Conservation (phyloP, 495 filamentous ascomycete genomes). For the Podospora pseudopauciseta region DNA sequence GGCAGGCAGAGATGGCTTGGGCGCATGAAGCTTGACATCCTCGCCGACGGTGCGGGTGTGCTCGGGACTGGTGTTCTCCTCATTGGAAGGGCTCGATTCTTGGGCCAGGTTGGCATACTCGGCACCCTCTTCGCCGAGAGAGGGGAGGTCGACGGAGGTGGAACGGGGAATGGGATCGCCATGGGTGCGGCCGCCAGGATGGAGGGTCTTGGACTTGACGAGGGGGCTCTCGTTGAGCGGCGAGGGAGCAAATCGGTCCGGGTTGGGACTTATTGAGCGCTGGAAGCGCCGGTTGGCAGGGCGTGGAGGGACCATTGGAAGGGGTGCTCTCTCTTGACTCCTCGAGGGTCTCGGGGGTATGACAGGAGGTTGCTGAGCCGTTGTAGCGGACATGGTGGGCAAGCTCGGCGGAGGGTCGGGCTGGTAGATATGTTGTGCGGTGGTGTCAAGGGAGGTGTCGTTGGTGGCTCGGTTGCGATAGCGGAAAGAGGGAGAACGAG, state of each 20-base stretch:
- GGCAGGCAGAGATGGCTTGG: slow-evolving; percentile 78
- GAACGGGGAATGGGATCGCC: slow-evolving; percentile 57
- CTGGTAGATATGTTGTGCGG: slow-evolving; percentile 1
- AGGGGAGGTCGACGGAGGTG: slow-evolving; percentile 75
- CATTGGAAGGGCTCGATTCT: slow-evolving; percentile 35
- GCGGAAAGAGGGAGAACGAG: neutral
- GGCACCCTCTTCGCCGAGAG: slow-evolving; percentile 81
- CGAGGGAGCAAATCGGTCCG: slow-evolving; percentile 76
- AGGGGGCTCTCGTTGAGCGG: slow-evolving; percentile 67
- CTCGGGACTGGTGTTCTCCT: slow-evolving; percentile 46
- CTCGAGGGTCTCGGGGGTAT: slow-evolving; percentile 64
- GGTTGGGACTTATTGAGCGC: slow-evolving; percentile 72
- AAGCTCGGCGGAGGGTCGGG: slow-evolving; percentile 6
- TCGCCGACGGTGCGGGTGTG: slow-evolving; percentile 75
- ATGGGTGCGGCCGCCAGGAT: slow-evolving; percentile 41
- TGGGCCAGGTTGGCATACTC: slow-evolving; percentile 71
- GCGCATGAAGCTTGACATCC: slow-evolving; percentile 83
- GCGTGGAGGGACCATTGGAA: slow-evolving; percentile 66
- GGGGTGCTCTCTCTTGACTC: slow-evolving; percentile 39
- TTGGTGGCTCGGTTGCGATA: slow-evolving; percentile 1
- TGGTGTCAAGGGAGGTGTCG: slow-evolving; percentile 4
- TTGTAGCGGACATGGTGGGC: slow-evolving; percentile 39
- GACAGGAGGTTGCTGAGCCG: slow-evolving; percentile 54
- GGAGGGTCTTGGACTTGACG: slow-evolving; percentile 28
- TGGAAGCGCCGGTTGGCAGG: slow-evolving; percentile 62